Evolutionary conservation across 345 rosid genomes (phyloP), one percentile per base, ranked within the genome.

Genomic region (Rhodomyrtus tomentosa): DNA sequence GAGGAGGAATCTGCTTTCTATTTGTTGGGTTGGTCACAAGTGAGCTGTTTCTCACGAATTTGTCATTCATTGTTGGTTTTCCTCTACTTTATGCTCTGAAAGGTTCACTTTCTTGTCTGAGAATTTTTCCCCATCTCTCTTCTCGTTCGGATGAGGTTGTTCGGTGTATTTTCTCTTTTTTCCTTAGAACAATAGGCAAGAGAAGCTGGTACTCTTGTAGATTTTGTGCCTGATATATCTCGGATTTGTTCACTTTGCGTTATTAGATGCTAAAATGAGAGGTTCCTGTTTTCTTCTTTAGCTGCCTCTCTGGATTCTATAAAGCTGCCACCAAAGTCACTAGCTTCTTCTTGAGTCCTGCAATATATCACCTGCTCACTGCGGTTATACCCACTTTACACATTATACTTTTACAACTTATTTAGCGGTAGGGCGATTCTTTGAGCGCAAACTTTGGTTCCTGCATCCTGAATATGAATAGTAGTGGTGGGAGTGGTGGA

Each of bases 61-160:
- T 2, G 76, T 68, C 76, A 9, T 90, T 86, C 89, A 85, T 92
- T 74, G 91, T 89, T 92, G 90, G 89, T 90, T 84, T 56, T 25
- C 38, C 87, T 84, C 87, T 86, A 89, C 98, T 96, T 94, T 96
- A 95, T 96, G 91, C 95, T 92, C 96, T 93, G 94, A 95, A 95
- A 96, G 95, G 89, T 87, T 93, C 96, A 91, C 96, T 93, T 93
- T 96, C 93, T 85, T 92, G 93, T 93, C 92, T 91, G 88, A 84
- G 89, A 88, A 91, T 88, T 91, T 91, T 92, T 83, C 90, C 82
- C 74, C 89, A 38, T 18, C 76, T 68, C 86, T 88, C 89, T 86
- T 89, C 90, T 89, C 90, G 84, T 85, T 85, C 85, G 89, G 87
- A 88, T 87, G 88, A 86, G 89, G 90, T 83, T 90, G 89, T 88